Base-by-base conservation (phyloP, 352 stramenopile species). In the Phytophthora brassicae region DNA sequence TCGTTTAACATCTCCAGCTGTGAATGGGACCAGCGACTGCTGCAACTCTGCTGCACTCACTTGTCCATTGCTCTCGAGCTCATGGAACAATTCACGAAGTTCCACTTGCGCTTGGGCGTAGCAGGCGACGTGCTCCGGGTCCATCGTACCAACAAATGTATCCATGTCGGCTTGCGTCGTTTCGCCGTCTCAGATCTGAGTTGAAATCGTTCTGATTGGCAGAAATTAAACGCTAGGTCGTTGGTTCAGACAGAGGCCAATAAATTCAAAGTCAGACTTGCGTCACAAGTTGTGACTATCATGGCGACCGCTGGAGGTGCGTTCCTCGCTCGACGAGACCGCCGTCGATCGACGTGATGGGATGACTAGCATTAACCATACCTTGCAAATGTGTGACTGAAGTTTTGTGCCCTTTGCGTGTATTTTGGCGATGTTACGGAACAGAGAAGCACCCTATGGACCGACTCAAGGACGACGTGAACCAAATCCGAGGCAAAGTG, bases 401-500 rank as follows among this genome's bases (percentile, higher is more conserved):
- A 31, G 14, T 72, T 22, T 23, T 33, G 46, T 58, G 47, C 31
- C 6, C 20, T 46, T 52, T 64, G 12, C 33, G 22, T 45, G 14
- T 24, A 11, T 48, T 69, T 60, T 66, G 43, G 31, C n/a, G n/a
- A 51, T 47, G 26, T 13, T 48, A 68, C 26, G 16, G 29, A 66
- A 36, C 64, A 79, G 79, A 70, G 28, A 77, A 77, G 35, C 66
- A 68, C 29, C 51, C 61, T 19, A 79, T 90, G 47, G 56, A 75
- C 36, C 80, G 79, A 65, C 60, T 90, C 19, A 70, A 76, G 57
- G 76, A 83, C 20, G 79, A 91, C 23, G 65, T 79, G 26, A 38
- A 58, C 43, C 79, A 88, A 68, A 75, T 91, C 50, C 68, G 72
- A 20, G 67, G 70, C 24, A 91, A 91, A 55, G 70, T 89, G 46